Evolutionary conservation across 78 protist genomes (phyloP), one percentile per base, ranked within the genome.

Genomic region (Reticulomyxa filosa): DNA sequence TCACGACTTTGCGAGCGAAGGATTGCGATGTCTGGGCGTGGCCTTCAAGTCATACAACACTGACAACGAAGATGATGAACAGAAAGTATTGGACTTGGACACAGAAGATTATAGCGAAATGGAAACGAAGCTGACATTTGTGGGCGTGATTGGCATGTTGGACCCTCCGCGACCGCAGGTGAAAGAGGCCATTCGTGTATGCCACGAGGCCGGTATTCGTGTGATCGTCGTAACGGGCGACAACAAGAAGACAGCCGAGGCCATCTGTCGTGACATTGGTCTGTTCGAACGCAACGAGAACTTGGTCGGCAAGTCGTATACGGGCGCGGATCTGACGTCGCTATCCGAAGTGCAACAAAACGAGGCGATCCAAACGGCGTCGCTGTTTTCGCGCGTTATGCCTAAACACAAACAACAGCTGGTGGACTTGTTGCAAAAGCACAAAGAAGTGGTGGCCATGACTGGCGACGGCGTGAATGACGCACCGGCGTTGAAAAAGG

Each of bases 381-480:
- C 35, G 36, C 36, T 42, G 48, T 42, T 42, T 17, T 42, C 48
- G 13, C 48, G 48, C 13, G 48, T 38, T 62, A 23, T 17, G 32
- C 46, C 67, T 17, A 32, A 62, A 62, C 59, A 38, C 23, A 53
- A 51, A 13, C 13, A 17, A 62, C 33, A 26, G 27, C 33, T 83
- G 34, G 83, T 82, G 22, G 72, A 70, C 37, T 27, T 64, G 22
- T 63, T 77, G 48, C 76, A 80, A 73, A 20, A n/a, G 1, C 42
- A 37, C 29, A 25, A 38, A 13, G 74, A 55, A 38, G 69, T 72
- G 20, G 76, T 65, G 23, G 75, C 79, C 38, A 80, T 67, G 79
- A 74, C 79, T 1, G 96, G 95, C 25, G 97, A 92, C 73, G 98
- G 95, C 38, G 96, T 89, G 55, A 89, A 92, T 69, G 98, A 92